A percentile compares a stretch with the other conserved stretches of the same genome.
phyloP scores from a whole-genome alignment of 805 yeast species.

The Monosporozyma unispora region DNA sequence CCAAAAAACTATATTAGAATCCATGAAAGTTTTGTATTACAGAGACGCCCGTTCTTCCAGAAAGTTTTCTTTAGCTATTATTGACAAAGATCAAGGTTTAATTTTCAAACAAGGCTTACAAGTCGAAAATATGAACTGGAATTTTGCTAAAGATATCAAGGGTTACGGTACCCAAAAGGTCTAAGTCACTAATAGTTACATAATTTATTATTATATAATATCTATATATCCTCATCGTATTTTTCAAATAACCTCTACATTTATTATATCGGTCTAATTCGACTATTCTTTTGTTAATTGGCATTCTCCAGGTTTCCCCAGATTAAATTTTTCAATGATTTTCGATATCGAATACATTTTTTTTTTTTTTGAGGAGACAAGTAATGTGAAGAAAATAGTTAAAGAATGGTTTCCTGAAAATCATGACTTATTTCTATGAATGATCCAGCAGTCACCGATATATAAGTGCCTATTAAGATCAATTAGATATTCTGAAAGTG shows the following conservation, averaged over 20 bases:
- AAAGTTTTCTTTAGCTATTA: constrained; percentile 69
- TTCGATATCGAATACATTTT: neutral
- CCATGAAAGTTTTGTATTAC: constrained; percentile 91
- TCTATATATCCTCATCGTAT: constrained; percentile 1
- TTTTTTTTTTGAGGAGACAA: neutral
- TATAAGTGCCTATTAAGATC: neutral
- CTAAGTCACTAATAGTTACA: constrained; percentile 10
- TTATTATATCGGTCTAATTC: neutral
- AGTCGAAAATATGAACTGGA: constrained; percentile 78
- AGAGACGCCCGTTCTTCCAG: constrained; percentile 94
- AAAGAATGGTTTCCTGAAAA: neutral
- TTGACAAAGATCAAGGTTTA: constrained; percentile 55
- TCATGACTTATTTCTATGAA: neutral
- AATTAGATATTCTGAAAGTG: too few relatives aligned
- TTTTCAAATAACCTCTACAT: neutral
- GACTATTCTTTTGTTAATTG: neutral
- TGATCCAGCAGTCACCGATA: neutral
- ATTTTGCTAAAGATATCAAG: constrained; percentile 74
- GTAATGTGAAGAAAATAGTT: neutral
- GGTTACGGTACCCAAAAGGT: constrained; percentile 80
- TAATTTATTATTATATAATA: neutral
- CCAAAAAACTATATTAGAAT: constrained; percentile 61
- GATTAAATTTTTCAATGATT: neutral
- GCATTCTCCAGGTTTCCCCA: neutral
- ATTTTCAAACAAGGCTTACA: constrained; percentile 55